These are phyloP conservation scores for Pseudogymnoascus sp. DNA, from an alignment of 2,329 filamentous ascomycete genomes.

Conservation along the genomic window DNA sequence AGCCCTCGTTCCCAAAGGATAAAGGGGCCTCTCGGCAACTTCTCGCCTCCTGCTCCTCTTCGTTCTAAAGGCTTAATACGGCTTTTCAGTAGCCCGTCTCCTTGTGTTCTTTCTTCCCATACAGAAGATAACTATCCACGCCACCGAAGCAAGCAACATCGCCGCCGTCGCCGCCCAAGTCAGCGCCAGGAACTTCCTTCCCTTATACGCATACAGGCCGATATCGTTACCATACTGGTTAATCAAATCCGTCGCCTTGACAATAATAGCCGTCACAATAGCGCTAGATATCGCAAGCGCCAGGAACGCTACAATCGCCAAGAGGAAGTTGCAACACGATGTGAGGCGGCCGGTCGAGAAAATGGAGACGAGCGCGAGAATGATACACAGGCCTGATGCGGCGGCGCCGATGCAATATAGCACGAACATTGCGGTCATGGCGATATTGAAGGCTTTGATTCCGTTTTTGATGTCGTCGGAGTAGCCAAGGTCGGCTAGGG, in stretches of 20 bases:
- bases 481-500: constrained; percentile 46
- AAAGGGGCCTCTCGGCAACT: neutral
- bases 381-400: constrained; percentile 40
- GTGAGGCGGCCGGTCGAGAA: constrained; percentile 31
- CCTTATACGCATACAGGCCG: constrained; percentile 31
- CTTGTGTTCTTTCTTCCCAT: constrained; percentile 18
- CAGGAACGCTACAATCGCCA: constrained; percentile 32
- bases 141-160: constrained; percentile 29
- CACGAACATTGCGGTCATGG: constrained; percentile 44
- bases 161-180: constrained; percentile 48
- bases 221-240: constrained; percentile 25
- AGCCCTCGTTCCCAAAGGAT: neutral
- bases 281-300: constrained; percentile 65
- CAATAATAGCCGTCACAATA: constrained; percentile 55
- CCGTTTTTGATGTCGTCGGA: constrained; percentile 45
- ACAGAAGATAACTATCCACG: constrained; percentile 25
- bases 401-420: constrained; percentile 51
- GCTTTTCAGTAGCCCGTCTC: neutral
- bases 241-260: constrained; percentile 44
- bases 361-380: constrained; percentile 37
- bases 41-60: neutral
- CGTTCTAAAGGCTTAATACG: neutral
- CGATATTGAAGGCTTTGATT: constrained; percentile 40
- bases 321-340: neutral
- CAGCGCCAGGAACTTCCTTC: constrained; percentile 46